phyloP scores from a whole-genome alignment of 495 filamentous ascomycete species.

The Achaetomiella virescens region DNA sequence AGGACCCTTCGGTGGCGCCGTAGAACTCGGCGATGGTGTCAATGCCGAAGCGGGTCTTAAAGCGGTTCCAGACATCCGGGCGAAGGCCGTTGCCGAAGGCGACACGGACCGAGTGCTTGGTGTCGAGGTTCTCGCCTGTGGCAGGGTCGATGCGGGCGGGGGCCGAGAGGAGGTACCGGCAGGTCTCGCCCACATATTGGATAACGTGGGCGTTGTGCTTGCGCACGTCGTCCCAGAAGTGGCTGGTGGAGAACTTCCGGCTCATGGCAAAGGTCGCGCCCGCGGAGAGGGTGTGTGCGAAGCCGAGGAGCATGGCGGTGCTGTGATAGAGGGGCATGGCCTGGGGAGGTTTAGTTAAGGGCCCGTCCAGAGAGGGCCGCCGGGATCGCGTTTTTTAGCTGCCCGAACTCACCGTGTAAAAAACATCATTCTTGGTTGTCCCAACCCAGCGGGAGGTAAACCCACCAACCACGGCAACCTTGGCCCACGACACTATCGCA shows the following conservation, averaged over 20 bases:
- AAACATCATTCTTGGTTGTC: conserved; percentile 55
- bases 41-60: conserved; percentile 84
- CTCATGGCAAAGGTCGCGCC: conserved; percentile 66
- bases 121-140: conserved; percentile 69
- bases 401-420: conserved; percentile 67
- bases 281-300: conserved; percentile 51
- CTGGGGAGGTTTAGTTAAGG: conserved; percentile 30
- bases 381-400: no score
- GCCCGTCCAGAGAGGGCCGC: no score
- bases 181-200: conserved; percentile 94
- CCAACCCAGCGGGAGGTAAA: conserved; percentile 55
- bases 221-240: conserved; percentile 77
- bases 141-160: conserved; percentile 55
- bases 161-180: conserved; percentile 77
- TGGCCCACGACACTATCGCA: conserved; percentile 76
- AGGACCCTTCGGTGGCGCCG: conserved; percentile 73
- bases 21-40: conserved; percentile 84
- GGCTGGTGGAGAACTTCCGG: conserved; percentile 73
- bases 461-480: conserved; percentile 46
- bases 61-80: conserved; percentile 83
- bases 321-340: conserved; percentile 95
- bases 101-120: conserved; percentile 66
- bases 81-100: conserved; percentile 90
- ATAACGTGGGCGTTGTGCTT: conserved; percentile 69
- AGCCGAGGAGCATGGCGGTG: conserved; percentile 68